Base-by-base conservation (phyloP, 495 filamentous ascomycete genomes). In the Penicillium soppii region DNA sequence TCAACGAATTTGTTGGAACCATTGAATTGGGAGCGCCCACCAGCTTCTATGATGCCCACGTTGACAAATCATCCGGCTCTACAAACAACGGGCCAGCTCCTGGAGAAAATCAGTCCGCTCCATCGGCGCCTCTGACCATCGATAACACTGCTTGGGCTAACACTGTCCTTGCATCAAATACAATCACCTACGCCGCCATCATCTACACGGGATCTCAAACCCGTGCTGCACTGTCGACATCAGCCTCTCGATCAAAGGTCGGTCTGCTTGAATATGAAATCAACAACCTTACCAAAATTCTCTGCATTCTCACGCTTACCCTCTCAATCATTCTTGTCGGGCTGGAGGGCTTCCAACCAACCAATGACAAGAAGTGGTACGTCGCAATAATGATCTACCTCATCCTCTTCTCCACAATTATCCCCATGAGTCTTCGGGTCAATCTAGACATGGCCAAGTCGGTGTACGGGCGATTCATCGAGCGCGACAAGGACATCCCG, bases 121-220 rank as follows among this genome's bases (percentile, higher is more conserved):
- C 82, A 49, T 86, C 86, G 8, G 79, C 86, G 2, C 84, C 92
- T 1, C 75, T 99, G 33, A 89, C 82, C 3, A 96, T 97, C 53
- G 95, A 99, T 70, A 97, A 97, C 62, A 99, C 95, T 9, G 92
- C 95, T 3, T 99, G 95, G 95, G 91, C 92, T 13, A 99, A 97
- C 60, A 99, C 95, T 3, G 88, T 99, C 25, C 85, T 99, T 45
- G 95, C 95, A 2, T 95, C 90, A 3, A 94, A 92, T 64, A 91
- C 86, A 1, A 87, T 84, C 5, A 92, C 91, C 0, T 78, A 92
- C 17, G 92, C 92, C 4, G 89, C 88, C 1, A 87, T 99, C 39
- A 78, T 97, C 21, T 99, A 97, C 65, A 97, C 94, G 5, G 95
- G 95, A 2, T 85, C 89, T 2, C 90, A 99, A 68, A 99, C 95